Conservation (phyloP, 331 rosid genomes). For the Telfairia occidentalis region DNA sequence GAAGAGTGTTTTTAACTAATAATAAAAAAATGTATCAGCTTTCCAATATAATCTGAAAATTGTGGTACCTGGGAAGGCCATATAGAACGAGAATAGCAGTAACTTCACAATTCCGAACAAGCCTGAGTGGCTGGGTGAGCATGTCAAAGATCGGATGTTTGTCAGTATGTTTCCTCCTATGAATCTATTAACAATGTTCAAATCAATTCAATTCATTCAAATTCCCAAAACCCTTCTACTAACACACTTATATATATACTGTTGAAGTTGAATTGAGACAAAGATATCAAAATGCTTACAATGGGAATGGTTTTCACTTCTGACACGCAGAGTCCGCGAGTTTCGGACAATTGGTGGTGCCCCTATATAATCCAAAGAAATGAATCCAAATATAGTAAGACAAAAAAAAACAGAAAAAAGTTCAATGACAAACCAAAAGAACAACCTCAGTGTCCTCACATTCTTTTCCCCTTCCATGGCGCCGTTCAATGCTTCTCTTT, state of each 20-base stretch:
- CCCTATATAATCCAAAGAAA: constrained; percentile 39
- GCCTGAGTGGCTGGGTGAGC: constrained; percentile 47
- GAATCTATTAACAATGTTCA: constrained; percentile 32
- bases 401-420: constrained; percentile 2
- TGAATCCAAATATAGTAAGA: neutral
- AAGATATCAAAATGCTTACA: neutral
- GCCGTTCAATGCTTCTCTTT: constrained; percentile 76
- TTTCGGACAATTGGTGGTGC: constrained; percentile 76
- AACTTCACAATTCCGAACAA: constrained; percentile 69
- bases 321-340: constrained; percentile 85
- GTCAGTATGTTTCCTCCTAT: constrained; percentile 46
- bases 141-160: constrained; percentile 39
- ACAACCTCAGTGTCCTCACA: constrained; percentile 19
- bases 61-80: constrained; percentile 77
- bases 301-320: constrained; percentile 46
- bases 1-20: too few relatives aligned
- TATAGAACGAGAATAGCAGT: constrained; percentile 75
- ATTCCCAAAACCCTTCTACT: neutral
- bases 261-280: neutral
- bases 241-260: neutral
- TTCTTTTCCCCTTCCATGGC: constrained; percentile 79
- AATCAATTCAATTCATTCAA: neutral
- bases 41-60: neutral
- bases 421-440: constrained; percentile 7
- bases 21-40: too few relatives aligned